Evolutionary conservation across 768 basidiomycete genomes (phyloP).

Genomic region (Harrya chromipes): DNA sequence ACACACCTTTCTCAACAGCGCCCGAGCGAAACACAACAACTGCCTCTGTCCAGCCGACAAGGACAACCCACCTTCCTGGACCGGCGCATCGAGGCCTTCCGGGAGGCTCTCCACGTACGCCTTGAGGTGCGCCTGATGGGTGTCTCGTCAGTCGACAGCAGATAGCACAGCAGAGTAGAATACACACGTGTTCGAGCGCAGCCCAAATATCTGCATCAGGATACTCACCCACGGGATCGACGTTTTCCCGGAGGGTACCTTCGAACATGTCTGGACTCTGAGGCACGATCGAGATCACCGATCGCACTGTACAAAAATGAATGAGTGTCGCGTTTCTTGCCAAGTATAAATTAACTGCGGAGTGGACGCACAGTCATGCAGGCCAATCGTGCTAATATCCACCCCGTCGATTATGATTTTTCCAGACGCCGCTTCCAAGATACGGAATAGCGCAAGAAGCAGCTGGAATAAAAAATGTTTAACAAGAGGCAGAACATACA

Average conservation of each 20-base stretch:
- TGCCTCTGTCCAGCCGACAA: constrained; percentile 86
- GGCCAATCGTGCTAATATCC: constrained; percentile 72
- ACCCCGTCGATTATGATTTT: constrained; percentile 71
- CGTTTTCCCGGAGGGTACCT: constrained; percentile 79
- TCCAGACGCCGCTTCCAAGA: constrained; percentile 68
- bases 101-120: constrained; percentile 63
- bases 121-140: constrained; percentile 57
- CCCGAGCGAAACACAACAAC: constrained; percentile 84
- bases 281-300: constrained; percentile 81
- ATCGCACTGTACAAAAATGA: constrained; percentile 48
- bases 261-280: constrained; percentile 72
- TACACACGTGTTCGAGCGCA: constrained; percentile 64
- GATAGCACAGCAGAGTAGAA: neutral
- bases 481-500: neutral
- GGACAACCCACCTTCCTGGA: constrained; percentile 78
- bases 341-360: too few relatives aligned
- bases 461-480: constrained; percentile 34
- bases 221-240: constrained; percentile 78
- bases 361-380: constrained; percentile 47
- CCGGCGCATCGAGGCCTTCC: constrained; percentile 66
- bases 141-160: neutral
- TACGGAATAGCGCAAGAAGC: constrained; percentile 71
- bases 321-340: neutral
- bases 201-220: constrained; percentile 84
- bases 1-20: constrained; percentile 68